phyloP scores from a whole-genome alignment of 2,329 filamentous ascomycete genomes.

The Fusarium continuum region DNA sequence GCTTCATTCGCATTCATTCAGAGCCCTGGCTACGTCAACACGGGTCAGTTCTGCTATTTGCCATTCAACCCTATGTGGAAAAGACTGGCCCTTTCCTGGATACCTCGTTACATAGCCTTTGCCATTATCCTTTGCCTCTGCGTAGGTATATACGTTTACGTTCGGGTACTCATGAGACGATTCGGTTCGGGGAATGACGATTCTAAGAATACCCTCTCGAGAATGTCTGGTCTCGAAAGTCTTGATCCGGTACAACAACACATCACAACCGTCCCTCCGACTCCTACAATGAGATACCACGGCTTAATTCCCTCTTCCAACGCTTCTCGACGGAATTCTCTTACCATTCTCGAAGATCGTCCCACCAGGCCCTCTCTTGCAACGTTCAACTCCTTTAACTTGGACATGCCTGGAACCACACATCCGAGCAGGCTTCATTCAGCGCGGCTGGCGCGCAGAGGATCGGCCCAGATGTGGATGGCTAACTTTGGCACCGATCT shows the following conservation, averaged over 20 bases:
- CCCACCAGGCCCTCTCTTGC: constrained; percentile 19
- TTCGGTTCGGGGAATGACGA: constrained; percentile 44
- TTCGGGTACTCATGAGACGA: constrained; percentile 57
- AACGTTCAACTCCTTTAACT: constrained; percentile 28
- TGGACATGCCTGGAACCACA: constrained; percentile 10
- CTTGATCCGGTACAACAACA: constrained; percentile 13
- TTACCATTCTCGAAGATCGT: constrained; percentile 12
- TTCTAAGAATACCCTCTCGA: constrained; percentile 27
- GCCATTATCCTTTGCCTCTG: constrained; percentile 71
- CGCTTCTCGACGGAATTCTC: constrained; percentile 20
- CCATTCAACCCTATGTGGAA: constrained; percentile 75
- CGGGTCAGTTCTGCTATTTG: constrained; percentile 75
- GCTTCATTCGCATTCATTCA: constrained; percentile 72
- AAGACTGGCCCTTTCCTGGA: constrained; percentile 73
- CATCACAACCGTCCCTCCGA: constrained; percentile 35
- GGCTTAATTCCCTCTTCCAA: constrained; percentile 47
- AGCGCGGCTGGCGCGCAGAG: constrained; percentile 15
- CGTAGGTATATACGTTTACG: constrained; percentile 74
- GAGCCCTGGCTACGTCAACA: constrained; percentile 65
- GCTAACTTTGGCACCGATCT: constrained; percentile 28
- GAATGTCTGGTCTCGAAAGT: constrained; percentile 13
- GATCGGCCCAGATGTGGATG: constrained; percentile 35
- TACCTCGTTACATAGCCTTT: constrained; percentile 77
- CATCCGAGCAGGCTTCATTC: constrained; percentile 25
- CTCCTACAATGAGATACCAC: constrained; percentile 47